Evolutionary conservation across 73 alveolate genomes (phyloP), one percentile per base, ranked within the genome.

Genomic region (Symbiodinium natans): DNA sequence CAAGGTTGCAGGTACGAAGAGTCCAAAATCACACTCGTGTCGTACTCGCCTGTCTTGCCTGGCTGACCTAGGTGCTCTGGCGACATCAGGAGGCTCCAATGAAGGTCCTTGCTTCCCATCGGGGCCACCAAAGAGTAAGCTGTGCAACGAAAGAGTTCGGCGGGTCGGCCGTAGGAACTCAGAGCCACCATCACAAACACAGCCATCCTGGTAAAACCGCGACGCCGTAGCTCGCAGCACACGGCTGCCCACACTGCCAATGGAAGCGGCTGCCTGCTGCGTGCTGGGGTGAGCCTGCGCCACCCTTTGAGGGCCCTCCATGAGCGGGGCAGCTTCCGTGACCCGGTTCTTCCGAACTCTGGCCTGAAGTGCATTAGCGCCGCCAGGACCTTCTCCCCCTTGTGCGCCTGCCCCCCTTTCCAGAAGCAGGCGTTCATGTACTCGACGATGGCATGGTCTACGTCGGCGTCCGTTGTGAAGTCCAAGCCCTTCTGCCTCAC

Each of bases 101-200:
- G 46, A 6, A 13, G 46, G 23, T 7, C 27, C 8, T 41, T 25
- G 2, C 15, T 5, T 8, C 21, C 46, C 41, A 74, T 27, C 8
- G 43, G 85, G 43, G 85, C 43, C 46, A 74, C 85, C 85, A 74
- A 74, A 56, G 85, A n/a, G 17, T n/a, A n/a, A 36, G 46, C 21
- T 13, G 42, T 74, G 85, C 85, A 29, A 29, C 85, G 46, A 9
- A 74, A 33, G 17, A 36, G 85, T 21, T 74, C 85, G 3, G 46
- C 42, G 29, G 85, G 85, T 5, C 85, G 85, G 17, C 25, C 29
- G 85, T 74, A 74, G 27, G 46, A 74, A n/a, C 40, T 33, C 29
- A 74, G 25, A 42, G 85, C 42, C 46, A 74, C 85, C 42, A 74
- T 33, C 31, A 31, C 3, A 42, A 6, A 74, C 31, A 74, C 85